A percentile compares a stretch with the other conserved stretches of the same genome.
These are phyloP conservation scores for Blumeria graminis DNA, from an alignment of 2,329 filamentous ascomycete species.

Conservation along the genomic window DNA sequence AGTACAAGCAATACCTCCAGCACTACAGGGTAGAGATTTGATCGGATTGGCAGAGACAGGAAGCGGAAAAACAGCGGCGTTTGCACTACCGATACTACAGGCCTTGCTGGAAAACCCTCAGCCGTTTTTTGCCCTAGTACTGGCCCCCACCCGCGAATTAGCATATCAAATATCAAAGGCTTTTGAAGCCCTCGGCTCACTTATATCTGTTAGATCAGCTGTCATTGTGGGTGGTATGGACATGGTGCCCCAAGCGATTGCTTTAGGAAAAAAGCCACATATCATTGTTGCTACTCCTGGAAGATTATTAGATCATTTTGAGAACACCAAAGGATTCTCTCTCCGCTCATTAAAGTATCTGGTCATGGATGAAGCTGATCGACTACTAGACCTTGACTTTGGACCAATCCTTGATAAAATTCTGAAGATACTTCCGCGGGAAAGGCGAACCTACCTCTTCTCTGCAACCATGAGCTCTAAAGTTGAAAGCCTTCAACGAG, in stretches of 20 bases:
- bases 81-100: constrained; percentile 80
- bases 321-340: constrained; percentile 92
- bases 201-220: constrained; percentile 69
- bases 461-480: constrained; percentile 87
- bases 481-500: constrained; percentile 76
- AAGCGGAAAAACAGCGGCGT: constrained; percentile 86
- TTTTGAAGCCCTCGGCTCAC: constrained; percentile 66
- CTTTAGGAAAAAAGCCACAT: constrained; percentile 87
- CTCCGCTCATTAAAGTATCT: constrained; percentile 62
- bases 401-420: constrained; percentile 84
- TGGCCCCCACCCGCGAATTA: constrained; percentile 82
- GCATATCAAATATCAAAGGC: constrained; percentile 75
- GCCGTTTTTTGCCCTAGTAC: constrained; percentile 63
- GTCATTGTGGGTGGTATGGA: constrained; percentile 86
- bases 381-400: constrained; percentile 82
- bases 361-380: constrained; percentile 87
- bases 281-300: constrained; percentile 83
- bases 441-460: constrained; percentile 68
- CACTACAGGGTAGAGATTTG: constrained; percentile 59
- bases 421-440: constrained; percentile 61
- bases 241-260: constrained; percentile 79
- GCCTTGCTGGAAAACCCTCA: constrained; percentile 73
- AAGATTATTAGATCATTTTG: constrained; percentile 69
- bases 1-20: constrained; percentile 56
- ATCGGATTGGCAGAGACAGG: constrained; percentile 92